Evolutionary conservation across 371 early-diverging fungal species (phyloP).

Genomic region (Fennellomyces sp.): DNA sequence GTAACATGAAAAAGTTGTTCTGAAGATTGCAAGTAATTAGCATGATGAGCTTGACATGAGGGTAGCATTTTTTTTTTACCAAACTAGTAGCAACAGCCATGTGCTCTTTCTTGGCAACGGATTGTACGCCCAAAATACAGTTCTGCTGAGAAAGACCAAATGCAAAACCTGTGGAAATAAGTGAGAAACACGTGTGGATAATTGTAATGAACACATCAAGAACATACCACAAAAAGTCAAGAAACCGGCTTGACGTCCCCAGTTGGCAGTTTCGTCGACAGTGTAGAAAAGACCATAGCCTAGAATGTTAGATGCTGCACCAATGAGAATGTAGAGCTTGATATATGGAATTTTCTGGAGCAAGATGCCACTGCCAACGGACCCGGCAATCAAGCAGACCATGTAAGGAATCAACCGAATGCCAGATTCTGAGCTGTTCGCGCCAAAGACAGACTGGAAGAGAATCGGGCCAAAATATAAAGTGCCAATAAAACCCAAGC

Average conservation of each 20-base stretch:
- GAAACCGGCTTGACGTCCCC: slow-evolving; percentile 47
- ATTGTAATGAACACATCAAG: background rate
- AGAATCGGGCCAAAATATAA: slow-evolving; percentile 73
- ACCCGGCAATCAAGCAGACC: slow-evolving; percentile 40
- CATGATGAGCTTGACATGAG: no score
- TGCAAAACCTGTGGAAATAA: slow-evolving; percentile 35
- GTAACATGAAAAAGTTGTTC: slow-evolving; percentile 43
- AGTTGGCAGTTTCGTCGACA: slow-evolving; percentile 30
- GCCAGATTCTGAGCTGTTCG: slow-evolving; percentile 38
- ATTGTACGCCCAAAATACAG: slow-evolving; percentile 59
- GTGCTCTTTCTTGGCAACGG: slow-evolving; percentile 49
- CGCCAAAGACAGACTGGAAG: slow-evolving; percentile 53
- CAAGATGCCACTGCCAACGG: slow-evolving; percentile 34
- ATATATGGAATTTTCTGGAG: slow-evolving; percentile 26
- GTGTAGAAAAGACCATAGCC: slow-evolving; percentile 48
- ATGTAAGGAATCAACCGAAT: slow-evolving; percentile 48
- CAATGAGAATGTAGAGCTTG: slow-evolving; percentile 32
- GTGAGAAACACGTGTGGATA: background rate
- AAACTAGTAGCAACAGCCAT: slow-evolving; percentile 69
- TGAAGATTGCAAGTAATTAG: background rate
- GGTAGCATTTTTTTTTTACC: no score
- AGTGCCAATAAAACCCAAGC: slow-evolving; percentile 69
- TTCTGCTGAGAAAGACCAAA: slow-evolving; percentile 69
- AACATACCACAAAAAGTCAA: slow-evolving; percentile 32
- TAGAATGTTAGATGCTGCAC: slow-evolving; percentile 32